Evolutionary conservation across 768 basidiomycete genomes (phyloP), one percentile per base, ranked within the genome.

Genomic region (Mrakia blollopis): DNA sequence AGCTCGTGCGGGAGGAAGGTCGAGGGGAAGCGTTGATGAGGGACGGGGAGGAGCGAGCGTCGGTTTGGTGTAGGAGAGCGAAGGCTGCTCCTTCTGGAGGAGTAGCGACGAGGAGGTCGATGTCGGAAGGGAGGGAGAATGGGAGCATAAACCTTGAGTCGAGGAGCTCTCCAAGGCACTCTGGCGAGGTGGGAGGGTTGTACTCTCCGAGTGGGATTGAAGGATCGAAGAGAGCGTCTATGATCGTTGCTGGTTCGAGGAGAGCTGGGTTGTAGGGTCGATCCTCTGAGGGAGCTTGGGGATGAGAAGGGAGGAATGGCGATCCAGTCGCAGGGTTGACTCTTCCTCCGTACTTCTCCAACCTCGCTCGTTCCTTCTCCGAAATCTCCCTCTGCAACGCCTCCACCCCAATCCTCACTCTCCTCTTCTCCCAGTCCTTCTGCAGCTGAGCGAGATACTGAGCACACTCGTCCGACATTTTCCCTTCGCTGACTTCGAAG

Each of bases 91-190:
- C 81, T 6, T 52, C 52, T 0, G 79, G 80, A 3, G 83, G 82
- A 5, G 81, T 79, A 28, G 91, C 89, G 11, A 95, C 86, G 83
- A 92, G 86, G 54, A 89, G 89, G 44, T 91, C 90, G 82, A 93
- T 90, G 28, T 82, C 80, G 4, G 90, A 89, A 10, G 95, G 95
- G 69, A 97, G 89, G 30, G 89, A 86, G 68, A 96, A 86, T 1
- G 93, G 93, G 32, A 98, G 87, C 94, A 98, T 98, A 83, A 91
- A 89, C 79, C 94, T 88, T 35, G 92, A 94, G 83, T 99, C 94
- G 79, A 98, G 86, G 35, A 98, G 85, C 83, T 99, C 97, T 41
- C 94, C 94, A 1, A 94, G 87, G 35, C 90, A 90, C 80, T 92
- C 91, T 0, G 93, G 91, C 28, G 92, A 88, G 72, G 87, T 88